Evolutionary conservation across 2,329 filamentous ascomycete genomes (phyloP), one percentile per base, ranked within the genome.

Genomic region (Niveomyces coronatus): DNA sequence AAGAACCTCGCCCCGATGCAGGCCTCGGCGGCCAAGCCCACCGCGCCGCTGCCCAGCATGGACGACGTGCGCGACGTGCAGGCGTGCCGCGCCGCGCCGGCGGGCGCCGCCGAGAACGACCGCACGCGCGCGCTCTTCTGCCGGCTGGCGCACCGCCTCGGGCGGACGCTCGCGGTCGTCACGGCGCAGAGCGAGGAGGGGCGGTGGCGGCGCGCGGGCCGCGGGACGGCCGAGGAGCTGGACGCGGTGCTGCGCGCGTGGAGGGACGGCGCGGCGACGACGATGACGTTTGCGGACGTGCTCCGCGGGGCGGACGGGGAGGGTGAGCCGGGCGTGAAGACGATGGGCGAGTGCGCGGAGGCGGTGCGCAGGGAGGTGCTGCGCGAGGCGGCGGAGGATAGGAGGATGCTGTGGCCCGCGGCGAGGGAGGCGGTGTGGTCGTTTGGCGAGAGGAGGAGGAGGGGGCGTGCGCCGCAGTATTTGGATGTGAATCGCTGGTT

Each of bases 401-500:
- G 57, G 37, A 58, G 53, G 23, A 60, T 67, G 48, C 49, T 69
- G 10, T 64, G 60, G 44, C 63, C 64, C 1, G 52, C 49, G 9
- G 57, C 64, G 3, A 47, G 55, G 39, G 54, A 62, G 39, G 45
- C 53, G 4, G 35, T 56, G 15, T 57, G 54, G 54, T 45, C 52
- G 9, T 57, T 57, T 48, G 54, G 45, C 4, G 50, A 54, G 20
- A 46, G 53, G 15, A 45, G 39, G 14, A 45, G 44, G 5, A 47
- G 43, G 16, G 39, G 18, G 22, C 40, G 32, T 7, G 45, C 33
- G 34, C 47, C 36, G 31, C 44, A 48, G 5, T 72, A 60, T 49
- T 73, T 68, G 53, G 51, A 54, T 44, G 50, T 73, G 31, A 56
- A 64, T 47, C 60, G 67, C 27, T 74, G 70, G 69, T 68, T 68